Evolutionary conservation across 352 stramenopile genomes (phyloP), one percentile per base, ranked within the genome.

Genomic region (Phytophthora chlamydospora): DNA sequence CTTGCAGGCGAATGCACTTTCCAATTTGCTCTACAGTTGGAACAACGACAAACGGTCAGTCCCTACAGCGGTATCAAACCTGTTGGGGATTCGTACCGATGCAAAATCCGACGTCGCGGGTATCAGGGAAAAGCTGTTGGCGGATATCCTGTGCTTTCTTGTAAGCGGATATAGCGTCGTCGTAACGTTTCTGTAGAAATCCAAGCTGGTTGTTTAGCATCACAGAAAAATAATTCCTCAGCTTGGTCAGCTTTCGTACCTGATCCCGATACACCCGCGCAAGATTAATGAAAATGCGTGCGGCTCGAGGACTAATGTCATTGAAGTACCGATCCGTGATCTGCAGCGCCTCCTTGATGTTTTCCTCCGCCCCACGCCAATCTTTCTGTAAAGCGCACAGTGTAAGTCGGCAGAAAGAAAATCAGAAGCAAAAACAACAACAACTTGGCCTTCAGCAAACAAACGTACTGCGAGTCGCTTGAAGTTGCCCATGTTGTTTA

Each of bases 401-500:
- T 47, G 50, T 9, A 35, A 58, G 35, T n/a, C 3, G 17, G 38
- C 13, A 19, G 6, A 9, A 32, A 27, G 36, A 34, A 17, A 51
- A 24, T 50, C 27, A 58, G n/a, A 32, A 24, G 6, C 10, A 55
- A 39, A 58, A 41, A 6, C 10, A 34, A 27, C 43, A 45, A 19
- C 16, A 33, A 21, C 4, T 10, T 21, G 21, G 31, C 17, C 11
- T n/a, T 11, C 24, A 11, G 24, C n/a, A 35, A 36, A 24, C 24
- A 27, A n/a, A 62, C 63, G 40, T 58, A 93, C 83, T 66, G 80
- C 70, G 10, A 89, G 62, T 24, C 83, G 80, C 61, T 92, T 92
- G 70, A 89, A 90, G 61, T 89, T 94, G 33, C 85, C 85, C 24
- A 94, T 88, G 46, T 94, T 94, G 65, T 89, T 94, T 6, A 94